Percentiles rank a stretch among this genome's conserved stretches.
phyloP scores from a whole-genome alignment of 169 alveolate species.

The Plasmodium gonderi region DNA sequence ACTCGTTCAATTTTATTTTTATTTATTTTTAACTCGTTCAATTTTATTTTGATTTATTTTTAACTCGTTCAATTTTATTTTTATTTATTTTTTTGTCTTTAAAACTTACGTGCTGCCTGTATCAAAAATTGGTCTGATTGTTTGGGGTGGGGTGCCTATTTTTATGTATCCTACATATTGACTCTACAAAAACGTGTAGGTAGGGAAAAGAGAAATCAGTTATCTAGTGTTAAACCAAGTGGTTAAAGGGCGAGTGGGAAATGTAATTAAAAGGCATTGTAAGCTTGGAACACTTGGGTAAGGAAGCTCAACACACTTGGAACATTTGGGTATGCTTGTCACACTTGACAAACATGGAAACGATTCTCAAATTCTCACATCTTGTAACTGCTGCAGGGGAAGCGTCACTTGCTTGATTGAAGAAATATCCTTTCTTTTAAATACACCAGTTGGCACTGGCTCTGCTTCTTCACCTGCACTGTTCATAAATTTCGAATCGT shows the following conservation, averaged over 20 bases:
- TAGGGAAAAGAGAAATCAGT: not conserved
- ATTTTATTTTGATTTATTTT: conserved; percentile 77
- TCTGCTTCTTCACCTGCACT: not conserved
- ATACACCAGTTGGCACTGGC: not conserved
- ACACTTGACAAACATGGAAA: not conserved
- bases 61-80: conserved; percentile 44
- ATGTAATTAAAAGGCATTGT: not conserved
- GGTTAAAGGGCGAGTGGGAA: not conserved
- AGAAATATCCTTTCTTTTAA: not conserved
- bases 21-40: conserved; percentile 69
- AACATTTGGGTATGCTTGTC: not conserved
- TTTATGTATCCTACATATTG: conserved; percentile 81
- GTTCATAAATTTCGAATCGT: not conserved
- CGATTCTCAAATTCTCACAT: conserved; percentile 4
- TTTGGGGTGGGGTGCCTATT: conserved; percentile 88
- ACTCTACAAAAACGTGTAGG: conserved; percentile 9
- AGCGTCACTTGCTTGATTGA: conserved; percentile 6
- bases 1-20: conserved; percentile 29
- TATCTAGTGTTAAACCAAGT: not conserved
- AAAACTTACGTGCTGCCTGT: conserved; percentile 88
- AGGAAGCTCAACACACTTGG: not conserved
- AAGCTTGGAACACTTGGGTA: no score
- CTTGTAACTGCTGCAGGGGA: conserved; percentile 56
- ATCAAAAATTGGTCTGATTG: conserved; percentile 85
- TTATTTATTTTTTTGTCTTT: not conserved